These are phyloP conservation scores for Rhynchospora tenuis DNA, from an alignment of 176 grass and related monocot species.

Conservation along the genomic window DNA sequence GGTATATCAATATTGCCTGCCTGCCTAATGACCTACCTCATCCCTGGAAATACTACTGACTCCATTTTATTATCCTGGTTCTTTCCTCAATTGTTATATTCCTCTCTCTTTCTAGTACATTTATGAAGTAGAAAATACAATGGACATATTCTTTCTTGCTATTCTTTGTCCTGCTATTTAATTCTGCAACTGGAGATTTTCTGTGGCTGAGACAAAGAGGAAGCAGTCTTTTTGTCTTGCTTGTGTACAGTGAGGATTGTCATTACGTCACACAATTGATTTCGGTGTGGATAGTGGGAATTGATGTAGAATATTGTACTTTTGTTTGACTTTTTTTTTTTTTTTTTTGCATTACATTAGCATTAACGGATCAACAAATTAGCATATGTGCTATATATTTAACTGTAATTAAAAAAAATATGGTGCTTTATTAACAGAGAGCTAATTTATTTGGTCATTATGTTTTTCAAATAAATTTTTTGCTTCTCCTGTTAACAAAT, in stretches of 20 bases:
- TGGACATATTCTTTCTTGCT: not conserved
- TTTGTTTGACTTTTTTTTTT: too few relatives aligned
- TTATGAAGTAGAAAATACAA: conserved; percentile 10
- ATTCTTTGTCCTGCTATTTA: conserved; percentile 3
- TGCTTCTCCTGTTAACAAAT: not conserved
- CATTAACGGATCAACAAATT: not conserved
- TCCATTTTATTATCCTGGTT: not conserved
- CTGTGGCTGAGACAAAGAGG: not conserved
- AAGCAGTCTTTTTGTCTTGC: not conserved
- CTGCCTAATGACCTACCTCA: not conserved
- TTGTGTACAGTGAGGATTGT: not conserved
- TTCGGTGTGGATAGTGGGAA: not conserved
- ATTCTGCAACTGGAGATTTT: conserved; percentile 17
- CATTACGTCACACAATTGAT: not conserved
- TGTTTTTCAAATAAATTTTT: not conserved
- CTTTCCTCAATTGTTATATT: conserved; percentile 8
- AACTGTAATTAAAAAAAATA: not conserved
- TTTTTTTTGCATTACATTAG: not conserved
- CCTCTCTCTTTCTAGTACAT: not conserved
- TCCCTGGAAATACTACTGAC: not conserved
- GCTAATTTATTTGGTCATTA: not conserved
- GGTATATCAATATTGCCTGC: not conserved
- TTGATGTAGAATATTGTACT: not conserved
- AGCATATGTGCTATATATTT: not conserved
- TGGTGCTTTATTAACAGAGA: not conserved